Conservation (phyloP, 208 protist species). For the Crithidia mellificae region DNA sequence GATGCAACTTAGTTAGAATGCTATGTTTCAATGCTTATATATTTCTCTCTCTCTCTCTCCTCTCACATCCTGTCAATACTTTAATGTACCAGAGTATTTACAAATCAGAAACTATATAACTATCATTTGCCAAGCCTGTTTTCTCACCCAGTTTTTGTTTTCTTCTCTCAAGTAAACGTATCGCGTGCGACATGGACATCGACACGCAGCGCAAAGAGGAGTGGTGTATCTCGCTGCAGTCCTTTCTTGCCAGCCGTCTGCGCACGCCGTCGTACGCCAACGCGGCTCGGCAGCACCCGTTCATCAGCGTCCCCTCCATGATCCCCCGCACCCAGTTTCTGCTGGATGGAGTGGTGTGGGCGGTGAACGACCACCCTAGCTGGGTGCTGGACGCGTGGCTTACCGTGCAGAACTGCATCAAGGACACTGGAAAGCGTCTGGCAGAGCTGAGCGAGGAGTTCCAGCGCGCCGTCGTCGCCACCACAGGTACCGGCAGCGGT, state of each 20-base stretch:
- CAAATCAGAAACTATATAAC: too few species aligned
- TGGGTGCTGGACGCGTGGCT: slow-evolving; percentile 68
- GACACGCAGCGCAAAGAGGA: slow-evolving; percentile 49
- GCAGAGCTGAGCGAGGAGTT: slow-evolving; percentile 39
- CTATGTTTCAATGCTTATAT: too few species aligned
- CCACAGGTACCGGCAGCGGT: too few species aligned
- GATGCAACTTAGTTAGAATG: too few species aligned
- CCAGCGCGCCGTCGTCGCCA: slow-evolving; percentile 8
- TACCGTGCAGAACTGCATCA: slow-evolving; percentile 59
- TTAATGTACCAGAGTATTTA: too few species aligned
- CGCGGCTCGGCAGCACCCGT: slow-evolving; percentile 35
- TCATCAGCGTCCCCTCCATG: slow-evolving; percentile 47
- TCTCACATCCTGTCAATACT: too few species aligned
- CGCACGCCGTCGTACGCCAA: slow-evolving; percentile 51
- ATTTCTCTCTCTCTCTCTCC: too few species aligned
- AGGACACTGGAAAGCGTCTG: slow-evolving; percentile 50
- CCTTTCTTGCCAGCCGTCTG: slow-evolving; percentile 56
- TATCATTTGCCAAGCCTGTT: too few species aligned
- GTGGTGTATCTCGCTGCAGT: slow-evolving; percentile 61
- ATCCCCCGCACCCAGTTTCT: slow-evolving; percentile 73
- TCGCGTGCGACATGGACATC: slow-evolving; percentile 25
- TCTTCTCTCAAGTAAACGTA: neutral
- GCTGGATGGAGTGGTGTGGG: slow-evolving; percentile 77
- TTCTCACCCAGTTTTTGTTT: neutral
- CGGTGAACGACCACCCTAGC: slow-evolving; percentile 54